Conservation (phyloP, 2,329 filamentous ascomycete genomes). For the Daldinia eschscholtzii region DNA sequence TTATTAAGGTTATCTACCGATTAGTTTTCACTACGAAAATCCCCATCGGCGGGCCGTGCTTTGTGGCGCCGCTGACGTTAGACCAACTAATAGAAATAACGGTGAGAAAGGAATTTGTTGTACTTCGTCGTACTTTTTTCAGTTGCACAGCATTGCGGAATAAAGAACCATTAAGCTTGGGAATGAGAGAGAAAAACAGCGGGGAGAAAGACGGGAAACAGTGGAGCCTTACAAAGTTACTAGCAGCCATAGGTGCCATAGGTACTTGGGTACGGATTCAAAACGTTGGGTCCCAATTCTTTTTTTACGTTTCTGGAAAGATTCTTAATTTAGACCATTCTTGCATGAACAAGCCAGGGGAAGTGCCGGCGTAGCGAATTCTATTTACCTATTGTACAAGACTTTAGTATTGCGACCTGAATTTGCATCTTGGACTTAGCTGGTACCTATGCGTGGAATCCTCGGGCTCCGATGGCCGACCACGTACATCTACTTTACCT, state of each 20-base stretch:
- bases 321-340: slow-evolving; percentile 2
- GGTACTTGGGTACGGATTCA: not conserved
- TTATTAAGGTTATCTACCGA: not conserved
- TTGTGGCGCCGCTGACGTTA: slow-evolving; percentile 40
- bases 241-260: not conserved
- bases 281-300: slow-evolving; percentile 1
- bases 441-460: not conserved
- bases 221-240: not conserved
- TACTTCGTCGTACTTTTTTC: not conserved
- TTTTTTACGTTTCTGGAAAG: not conserved
- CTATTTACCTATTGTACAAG: too few relatives aligned
- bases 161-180: not conserved
- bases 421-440: too few relatives aligned
- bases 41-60: slow-evolving; percentile 4
- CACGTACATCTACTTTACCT: not conserved
- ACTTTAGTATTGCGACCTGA: too few relatives aligned
- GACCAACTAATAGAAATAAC: slow-evolving; percentile 23
- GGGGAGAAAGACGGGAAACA: slow-evolving; percentile 9
- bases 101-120: not conserved
- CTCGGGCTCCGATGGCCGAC: not conserved
- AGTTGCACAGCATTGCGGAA: slow-evolving; percentile 26
- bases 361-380: not conserved
- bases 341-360: not conserved
- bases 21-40: not conserved
- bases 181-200: slow-evolving; percentile 3